Conservation (phyloP, 768 basidiomycete species). For the Lactarius vividus region DNA sequence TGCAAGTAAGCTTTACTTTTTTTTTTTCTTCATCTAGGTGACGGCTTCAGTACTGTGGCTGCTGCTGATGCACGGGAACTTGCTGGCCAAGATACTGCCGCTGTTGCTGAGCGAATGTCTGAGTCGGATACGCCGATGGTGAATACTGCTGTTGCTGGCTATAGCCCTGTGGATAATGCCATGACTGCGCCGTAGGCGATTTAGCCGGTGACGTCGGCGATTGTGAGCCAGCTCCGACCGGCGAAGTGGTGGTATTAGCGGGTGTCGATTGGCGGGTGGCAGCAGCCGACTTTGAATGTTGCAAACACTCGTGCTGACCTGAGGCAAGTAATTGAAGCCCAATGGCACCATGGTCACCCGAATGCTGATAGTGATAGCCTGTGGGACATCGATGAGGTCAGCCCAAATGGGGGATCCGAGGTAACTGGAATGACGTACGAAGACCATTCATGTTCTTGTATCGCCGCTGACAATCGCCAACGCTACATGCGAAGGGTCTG, state of each 20-base stretch:
- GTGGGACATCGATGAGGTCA: constrained; percentile 4
- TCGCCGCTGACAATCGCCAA: constrained; percentile 79
- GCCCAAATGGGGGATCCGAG: constrained; percentile 15
- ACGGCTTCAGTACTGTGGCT: constrained; percentile 12
- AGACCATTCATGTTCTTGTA: constrained; percentile 99
- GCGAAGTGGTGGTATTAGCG: constrained; percentile 7
- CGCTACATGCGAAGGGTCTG: constrained; percentile 85
- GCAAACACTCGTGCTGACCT: constrained; percentile 60
- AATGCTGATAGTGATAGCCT: constrained; percentile 94
- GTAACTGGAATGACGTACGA: constrained; percentile 37
- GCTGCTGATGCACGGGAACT: constrained; percentile 23
- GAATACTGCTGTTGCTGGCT: constrained; percentile 22
- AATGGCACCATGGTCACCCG: constrained; percentile 89
- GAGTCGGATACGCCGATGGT: constrained; percentile 12
- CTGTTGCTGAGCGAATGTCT: constrained; percentile 16
- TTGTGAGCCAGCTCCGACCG: not conserved
- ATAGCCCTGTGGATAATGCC: constrained; percentile 16
- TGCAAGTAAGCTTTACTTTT: constrained; percentile 18
- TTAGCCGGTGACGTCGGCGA: constrained; percentile 7
- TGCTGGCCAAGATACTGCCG: constrained; percentile 20
- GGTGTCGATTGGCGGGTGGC: constrained; percentile 25
- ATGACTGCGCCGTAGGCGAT: constrained; percentile 10
- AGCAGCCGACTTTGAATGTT: constrained; percentile 31
- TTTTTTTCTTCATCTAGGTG: not conserved
- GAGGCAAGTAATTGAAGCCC: constrained; percentile 82